Base-by-base conservation (phyloP, 83 land plant genomes). In the Thuja plicata region DNA sequence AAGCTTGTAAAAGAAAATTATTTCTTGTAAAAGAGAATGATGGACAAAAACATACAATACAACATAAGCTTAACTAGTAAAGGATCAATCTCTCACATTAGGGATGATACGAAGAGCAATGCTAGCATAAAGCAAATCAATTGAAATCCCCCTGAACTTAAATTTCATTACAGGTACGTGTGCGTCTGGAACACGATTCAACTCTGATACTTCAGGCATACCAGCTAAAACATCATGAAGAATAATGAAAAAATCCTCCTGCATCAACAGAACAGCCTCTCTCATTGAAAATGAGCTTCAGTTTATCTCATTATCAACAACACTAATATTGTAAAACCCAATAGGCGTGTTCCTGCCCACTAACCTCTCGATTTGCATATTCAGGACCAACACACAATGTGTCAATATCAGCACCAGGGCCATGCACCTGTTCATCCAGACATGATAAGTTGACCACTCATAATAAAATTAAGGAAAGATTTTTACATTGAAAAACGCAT, bases 131-230 rank as follows among this genome's bases (percentile, higher is more conserved):
- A 98, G 93, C n/a, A 98, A 94, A 90, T 97, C 99, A 85, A 98
- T 98, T 62, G 99, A 96, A 74, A 98, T 91, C 32, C 99, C 99
- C 89, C 90, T 90, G 88, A 98, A 95, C 90, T 98, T 97, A 86
- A 98, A 98, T 84, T 93, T 96, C 97, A 98, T 93, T 24, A 98
- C 98, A 32, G 99, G 99, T 5, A 98, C 99, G 92, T 98, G 96
- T 71, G 99, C 99, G 92, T 98, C 99, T 82, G 97, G 98, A 48
- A 98, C 99, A 79, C 98, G 96, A 82, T 98, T 99, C 70, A 97
- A 90, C 85, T 98, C 99, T 76, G 96, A 93, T 73, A 98, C 99
- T 86, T 96, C 99, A 57, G 94, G 93, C 94, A 94, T 97, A 62
- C 90, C 95, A 52, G 89, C 95, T 38, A 98, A 91, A 87, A 95